A percentile compares a stretch with the other conserved stretches of the same genome.
Conservation (phyloP, 2,329 filamentous ascomycete genomes). For the Pseudohalonectria lignicola region DNA sequence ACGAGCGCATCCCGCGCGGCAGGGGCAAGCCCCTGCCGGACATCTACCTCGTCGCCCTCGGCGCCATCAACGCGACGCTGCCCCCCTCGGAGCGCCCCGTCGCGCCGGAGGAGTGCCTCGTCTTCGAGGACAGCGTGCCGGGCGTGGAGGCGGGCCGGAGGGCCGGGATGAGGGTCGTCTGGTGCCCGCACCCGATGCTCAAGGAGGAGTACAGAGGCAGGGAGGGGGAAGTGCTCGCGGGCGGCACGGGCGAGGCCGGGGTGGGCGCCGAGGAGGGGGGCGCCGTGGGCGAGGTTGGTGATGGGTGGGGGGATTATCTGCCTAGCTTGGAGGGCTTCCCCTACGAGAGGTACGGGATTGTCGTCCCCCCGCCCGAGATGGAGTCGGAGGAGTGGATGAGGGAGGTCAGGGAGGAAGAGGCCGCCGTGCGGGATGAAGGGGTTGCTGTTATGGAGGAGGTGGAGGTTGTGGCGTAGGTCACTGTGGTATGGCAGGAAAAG, state of each 20-base stretch:
- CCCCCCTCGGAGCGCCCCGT: constrained; percentile 53
- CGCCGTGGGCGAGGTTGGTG: constrained; percentile 43
- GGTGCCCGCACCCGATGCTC: constrained; percentile 77
- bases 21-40: constrained; percentile 92
- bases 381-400: constrained; percentile 32
- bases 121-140: constrained; percentile 92
- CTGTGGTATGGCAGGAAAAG: not conserved
- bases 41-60: constrained; percentile 80
- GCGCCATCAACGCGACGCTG: constrained; percentile 71
- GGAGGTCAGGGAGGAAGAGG: constrained; percentile 13
- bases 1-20: constrained; percentile 62
- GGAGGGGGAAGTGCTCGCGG: constrained; percentile 75
- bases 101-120: constrained; percentile 75
- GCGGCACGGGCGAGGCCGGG: constrained; percentile 59
- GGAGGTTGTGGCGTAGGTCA: constrained; percentile 8
- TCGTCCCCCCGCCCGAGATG: constrained; percentile 30
- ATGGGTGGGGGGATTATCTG: constrained; percentile 51
- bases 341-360: constrained; percentile 48
- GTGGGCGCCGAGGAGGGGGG: constrained; percentile 33
- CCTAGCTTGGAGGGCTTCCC: constrained; percentile 41
- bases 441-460: constrained; percentile 8
- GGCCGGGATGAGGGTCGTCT: constrained; percentile 90
- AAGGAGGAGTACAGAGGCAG: constrained; percentile 64
- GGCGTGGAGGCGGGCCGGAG: constrained; percentile 84
- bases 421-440: no score